phyloP scores from a whole-genome alignment of 176 grass and related monocot species.

The Raddia guianensis region DNA sequence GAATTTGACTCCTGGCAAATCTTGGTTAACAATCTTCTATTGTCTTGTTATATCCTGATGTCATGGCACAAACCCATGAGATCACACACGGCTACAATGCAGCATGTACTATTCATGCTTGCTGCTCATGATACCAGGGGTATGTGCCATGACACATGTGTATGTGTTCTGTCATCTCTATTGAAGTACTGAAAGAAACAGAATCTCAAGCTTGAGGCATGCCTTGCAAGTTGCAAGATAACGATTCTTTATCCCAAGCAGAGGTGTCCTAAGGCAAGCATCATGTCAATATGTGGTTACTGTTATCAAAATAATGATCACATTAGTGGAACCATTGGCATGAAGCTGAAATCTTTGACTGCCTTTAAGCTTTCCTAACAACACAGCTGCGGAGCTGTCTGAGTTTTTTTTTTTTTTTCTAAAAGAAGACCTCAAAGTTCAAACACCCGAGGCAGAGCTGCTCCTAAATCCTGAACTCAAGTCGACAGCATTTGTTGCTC shows the following conservation, averaged over 20 bases:
- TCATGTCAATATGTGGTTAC: background rate
- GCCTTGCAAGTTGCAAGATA: background rate
- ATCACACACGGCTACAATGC: no score
- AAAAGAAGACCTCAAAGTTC: background rate
- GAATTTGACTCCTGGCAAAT: background rate
- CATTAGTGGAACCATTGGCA: background rate
- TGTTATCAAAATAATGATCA: constrained; percentile 6
- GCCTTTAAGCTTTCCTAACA: background rate
- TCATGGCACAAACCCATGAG: no score
- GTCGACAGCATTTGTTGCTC: no score
- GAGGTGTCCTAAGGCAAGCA: background rate
- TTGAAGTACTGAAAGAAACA: background rate
- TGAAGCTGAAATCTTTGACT: background rate
- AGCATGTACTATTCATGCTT: no score
- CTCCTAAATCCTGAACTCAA: background rate
- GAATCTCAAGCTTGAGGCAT: background rate
- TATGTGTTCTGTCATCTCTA: constrained; percentile 26
- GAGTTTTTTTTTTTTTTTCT: background rate
- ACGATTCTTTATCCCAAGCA: background rate
- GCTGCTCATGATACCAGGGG: no score
- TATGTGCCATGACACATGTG: background rate
- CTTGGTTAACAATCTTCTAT: background rate
- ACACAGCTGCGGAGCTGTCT: no score
- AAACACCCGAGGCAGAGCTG: background rate
- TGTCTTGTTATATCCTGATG: no score